Base-by-base conservation (phyloP, 208 protist species). In the Trypanosomatidae sp. region DNA sequence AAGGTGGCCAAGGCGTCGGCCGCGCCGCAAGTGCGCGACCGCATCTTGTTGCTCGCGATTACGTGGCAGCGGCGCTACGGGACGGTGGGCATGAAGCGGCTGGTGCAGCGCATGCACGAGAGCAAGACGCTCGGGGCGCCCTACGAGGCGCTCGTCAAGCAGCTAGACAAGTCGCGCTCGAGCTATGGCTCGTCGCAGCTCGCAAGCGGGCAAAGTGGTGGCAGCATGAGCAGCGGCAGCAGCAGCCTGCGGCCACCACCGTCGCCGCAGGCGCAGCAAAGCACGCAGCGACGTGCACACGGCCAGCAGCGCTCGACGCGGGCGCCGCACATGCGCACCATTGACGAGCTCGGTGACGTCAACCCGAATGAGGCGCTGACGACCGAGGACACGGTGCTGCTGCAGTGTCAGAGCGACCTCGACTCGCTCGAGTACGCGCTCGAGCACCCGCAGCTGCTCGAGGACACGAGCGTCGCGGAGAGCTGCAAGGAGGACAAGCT, bases 401-500 rank as follows among this genome's bases (percentile, higher is more conserved):
- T 90, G 43, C 46, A 86, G 53, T 73, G 60, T 41, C 85, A 94
- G 59, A 77, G 80, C 11, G 85, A 94, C 51, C 53, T 94, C 20
- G 77, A 72, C 11, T 88, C 78, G 1, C 69, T 94, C 6, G 85
- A 94, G 65, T 94, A 94, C 49, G 61, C 69, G 6, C 63, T 94
- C 28, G 74, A 90, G 54, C 70, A 88, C 48, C 85, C 85, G 7
- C 53, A 88, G 19, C 67, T 94, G 48, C 57, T 94, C 27, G 56
- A 77, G 13, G 78, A 88, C 53, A 69, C 59, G 23, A 74, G 83
- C n/a, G 80, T 94, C 27, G 80, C 77, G 0, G 63, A 71, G 43
- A 71, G 79, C 2, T 94, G 85, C 61, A 83, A 84, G 46, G 23
- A 72, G 26, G 65, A 88, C 55, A 94, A 94, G 68, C 13, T 84